Evolutionary conservation across 179 eudicot genomes (phyloP), one percentile per base, ranked within the genome.

Genomic region (Heliamphora pulchella): DNA sequence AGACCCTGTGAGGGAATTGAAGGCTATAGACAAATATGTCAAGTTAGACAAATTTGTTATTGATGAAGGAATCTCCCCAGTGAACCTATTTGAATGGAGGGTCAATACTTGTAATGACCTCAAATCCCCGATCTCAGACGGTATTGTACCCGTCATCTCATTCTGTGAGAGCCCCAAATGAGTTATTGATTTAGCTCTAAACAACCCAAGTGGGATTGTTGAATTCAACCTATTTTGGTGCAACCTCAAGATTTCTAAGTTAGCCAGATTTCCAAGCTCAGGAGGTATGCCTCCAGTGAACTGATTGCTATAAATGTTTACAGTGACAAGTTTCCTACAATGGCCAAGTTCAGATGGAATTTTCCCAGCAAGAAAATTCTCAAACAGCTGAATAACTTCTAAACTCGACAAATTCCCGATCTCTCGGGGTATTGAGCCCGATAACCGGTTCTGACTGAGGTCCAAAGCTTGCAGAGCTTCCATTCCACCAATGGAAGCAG

Each of bases 41-140:
- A 96, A 76, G 79, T 90, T 91, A 47, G 80, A 78, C 78, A 92
- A 75, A 75, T 63, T 87, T 22, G 94, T 89, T 80, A 96, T 66
- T 15, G 90, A 87, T 55, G 87, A 79, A 0, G 99, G 99, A 66
- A 94, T 86, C 41, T 82, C 80, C 54, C 99, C 97, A 1, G 87
- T 86, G 63, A 96, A 82, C 57, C 78, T 88, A 71, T 96, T 96
- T 1, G 79, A 78, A 62, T 95, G 96, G 68, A 96, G 87, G 78
- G 88, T 89, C 76, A 95, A 76, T 8, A 85, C 83, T 80, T 88
- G 71, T n/a, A 95, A 69, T 1, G 97, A 91, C 66, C 59, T 78
- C 85, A 93, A 80, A 39, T 82, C 83, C 15, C 86, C 89, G 13
- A 95, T 81, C 47, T 88, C 86, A 2, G 82, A 75, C 64, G 97